Conservation (phyloP, 331 rosid species). For the Quercus phellos region DNA sequence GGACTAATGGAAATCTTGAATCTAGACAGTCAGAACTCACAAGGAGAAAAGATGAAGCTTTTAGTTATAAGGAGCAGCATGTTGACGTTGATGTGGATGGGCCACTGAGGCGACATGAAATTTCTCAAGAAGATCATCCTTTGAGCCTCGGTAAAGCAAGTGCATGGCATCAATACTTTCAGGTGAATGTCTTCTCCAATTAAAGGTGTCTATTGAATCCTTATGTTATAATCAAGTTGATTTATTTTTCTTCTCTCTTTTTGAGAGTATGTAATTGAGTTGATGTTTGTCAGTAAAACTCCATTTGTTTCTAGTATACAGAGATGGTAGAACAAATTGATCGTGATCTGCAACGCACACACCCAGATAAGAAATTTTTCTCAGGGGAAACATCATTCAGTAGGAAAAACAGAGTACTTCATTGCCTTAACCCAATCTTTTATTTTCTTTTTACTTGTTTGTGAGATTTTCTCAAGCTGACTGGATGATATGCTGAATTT, state of each 20-base stretch:
- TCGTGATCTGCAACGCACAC: conserved; percentile 73
- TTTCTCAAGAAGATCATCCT: conserved; percentile 79
- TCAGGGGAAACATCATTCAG: conserved; percentile 59
- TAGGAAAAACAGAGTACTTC: conserved; percentile 51
- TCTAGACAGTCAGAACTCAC: conserved; percentile 65
- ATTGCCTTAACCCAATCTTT: not conserved
- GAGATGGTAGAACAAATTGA: conserved; percentile 74
- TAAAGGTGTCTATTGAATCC: conserved; percentile 13
- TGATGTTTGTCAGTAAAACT: conserved; percentile 2
- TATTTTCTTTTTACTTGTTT: conserved; percentile 6
- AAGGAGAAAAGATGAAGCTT: conserved; percentile 33
- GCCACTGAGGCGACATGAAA: conserved; percentile 46
- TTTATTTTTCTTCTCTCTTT: not conserved
- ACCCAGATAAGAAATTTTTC: conserved; percentile 75
- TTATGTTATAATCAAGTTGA: not conserved
- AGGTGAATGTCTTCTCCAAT: conserved; percentile 40
- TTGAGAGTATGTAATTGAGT: not conserved
- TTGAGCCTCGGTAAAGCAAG: conserved; percentile 65
- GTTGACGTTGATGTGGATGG: conserved; percentile 50
- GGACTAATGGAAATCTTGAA: conserved; percentile 42
- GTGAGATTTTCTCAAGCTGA: conserved; percentile 1
- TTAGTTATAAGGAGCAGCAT: conserved; percentile 27
- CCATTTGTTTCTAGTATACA: conserved; percentile 41
- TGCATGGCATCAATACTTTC: conserved; percentile 60
- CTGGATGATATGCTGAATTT: conserved; percentile 8